Percentiles rank a stretch among this genome's conserved stretches.
Conservation (phyloP, 2,329 filamentous ascomycete genomes). For the Colletotrichum abscissum region DNA sequence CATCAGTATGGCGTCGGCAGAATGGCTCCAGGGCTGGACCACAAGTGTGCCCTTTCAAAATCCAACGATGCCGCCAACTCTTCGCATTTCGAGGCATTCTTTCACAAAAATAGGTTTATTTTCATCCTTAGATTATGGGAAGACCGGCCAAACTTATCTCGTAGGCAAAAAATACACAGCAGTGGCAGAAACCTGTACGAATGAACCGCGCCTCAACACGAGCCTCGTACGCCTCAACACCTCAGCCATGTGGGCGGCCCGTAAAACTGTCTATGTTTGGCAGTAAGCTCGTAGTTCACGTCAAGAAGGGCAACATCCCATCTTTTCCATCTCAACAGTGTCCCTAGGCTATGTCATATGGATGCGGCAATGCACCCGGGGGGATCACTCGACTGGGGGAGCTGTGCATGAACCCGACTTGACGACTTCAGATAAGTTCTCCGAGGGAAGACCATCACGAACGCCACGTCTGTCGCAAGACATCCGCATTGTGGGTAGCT, state of each 20-base stretch:
- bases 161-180: background rate
- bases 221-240: background rate
- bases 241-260: background rate
- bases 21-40: no score
- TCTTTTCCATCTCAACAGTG: background rate
- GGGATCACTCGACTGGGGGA: background rate
- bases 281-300: background rate
- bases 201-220: background rate
- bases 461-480: background rate
- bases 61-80: background rate
- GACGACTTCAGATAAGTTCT: background rate
- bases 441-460: background rate
- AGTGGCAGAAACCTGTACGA: background rate
- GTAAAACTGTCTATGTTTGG: background rate
- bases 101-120: background rate
- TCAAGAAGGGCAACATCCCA: background rate
- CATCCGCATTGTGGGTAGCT: background rate
- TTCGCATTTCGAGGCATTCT: background rate
- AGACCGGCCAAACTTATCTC: background rate
- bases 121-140: accelerated
- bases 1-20: no score
- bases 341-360: background rate
- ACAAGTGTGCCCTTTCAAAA: no score
- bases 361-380: background rate
- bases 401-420: background rate